Percentiles rank a stretch among this genome's conserved stretches.
These are phyloP conservation scores for Pisolithus tinctorius DNA, from an alignment of 768 basidiomycete genomes.

Conservation along the genomic window DNA sequence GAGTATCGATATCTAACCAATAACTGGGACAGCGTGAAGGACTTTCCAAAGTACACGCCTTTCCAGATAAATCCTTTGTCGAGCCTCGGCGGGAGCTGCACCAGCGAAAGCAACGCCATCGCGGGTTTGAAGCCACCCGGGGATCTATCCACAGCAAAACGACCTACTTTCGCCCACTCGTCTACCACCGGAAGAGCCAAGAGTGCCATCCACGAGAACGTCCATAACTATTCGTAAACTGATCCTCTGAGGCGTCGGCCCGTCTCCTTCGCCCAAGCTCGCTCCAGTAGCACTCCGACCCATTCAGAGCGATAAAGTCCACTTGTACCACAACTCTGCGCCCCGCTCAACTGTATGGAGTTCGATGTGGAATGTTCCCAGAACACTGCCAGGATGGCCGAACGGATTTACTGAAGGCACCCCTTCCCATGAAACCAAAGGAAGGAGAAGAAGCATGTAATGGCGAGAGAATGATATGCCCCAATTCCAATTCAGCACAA, in stretches of 20 bases:
- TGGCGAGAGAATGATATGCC: slow-evolving; percentile 33
- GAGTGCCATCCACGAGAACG: slow-evolving; percentile 38
- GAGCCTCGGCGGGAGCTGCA: neutral
- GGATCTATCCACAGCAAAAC: slow-evolving; percentile 4
- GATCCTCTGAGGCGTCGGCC: slow-evolving; percentile 40
- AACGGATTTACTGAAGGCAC: slow-evolving; percentile 36
- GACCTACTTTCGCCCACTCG: slow-evolving; percentile 20
- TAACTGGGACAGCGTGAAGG: neutral
- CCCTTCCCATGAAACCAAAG: slow-evolving; percentile 46
- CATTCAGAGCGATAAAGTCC: slow-evolving; percentile 51
- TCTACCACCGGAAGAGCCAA: slow-evolving; percentile 47
- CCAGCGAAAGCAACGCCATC: slow-evolving; percentile 20
- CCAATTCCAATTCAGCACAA: slow-evolving; percentile 31
- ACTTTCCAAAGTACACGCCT: neutral
- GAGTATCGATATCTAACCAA: neutral
- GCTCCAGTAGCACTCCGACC: slow-evolving; percentile 48
- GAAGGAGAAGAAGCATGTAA: slow-evolving; percentile 47
- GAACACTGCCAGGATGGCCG: slow-evolving; percentile 42
- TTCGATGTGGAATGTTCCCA: slow-evolving; percentile 52
- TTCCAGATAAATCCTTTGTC: neutral
- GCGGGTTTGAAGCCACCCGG: slow-evolving; percentile 9
- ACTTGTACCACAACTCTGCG: slow-evolving; percentile 44
- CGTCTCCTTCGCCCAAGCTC: slow-evolving; percentile 34
- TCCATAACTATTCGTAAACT: slow-evolving; percentile 45
- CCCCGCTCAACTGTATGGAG: slow-evolving; percentile 48